phyloP scores from a whole-genome alignment of 768 basidiomycete genomes.

The Chalciporus chontae region DNA sequence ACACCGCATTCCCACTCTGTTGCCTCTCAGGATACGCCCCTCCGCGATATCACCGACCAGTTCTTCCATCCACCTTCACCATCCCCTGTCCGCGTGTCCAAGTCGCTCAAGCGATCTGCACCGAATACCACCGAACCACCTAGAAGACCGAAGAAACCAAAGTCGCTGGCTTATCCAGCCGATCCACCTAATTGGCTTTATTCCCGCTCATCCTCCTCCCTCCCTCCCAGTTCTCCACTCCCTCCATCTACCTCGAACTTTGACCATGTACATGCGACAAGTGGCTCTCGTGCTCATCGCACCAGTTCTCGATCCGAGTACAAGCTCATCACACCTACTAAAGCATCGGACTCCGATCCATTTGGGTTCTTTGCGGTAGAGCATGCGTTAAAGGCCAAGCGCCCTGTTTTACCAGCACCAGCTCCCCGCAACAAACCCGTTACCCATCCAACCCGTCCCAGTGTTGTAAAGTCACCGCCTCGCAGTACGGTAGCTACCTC shows the following conservation, averaged over 20 bases:
- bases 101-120: slow-evolving; percentile 14
- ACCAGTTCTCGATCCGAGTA: slow-evolving; percentile 18
- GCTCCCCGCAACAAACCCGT: slow-evolving; percentile 5
- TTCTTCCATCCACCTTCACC: slow-evolving; percentile 33
- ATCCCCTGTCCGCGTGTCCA: slow-evolving; percentile 26
- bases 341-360: slow-evolving; percentile 42
- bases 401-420: slow-evolving; percentile 18
- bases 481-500: slow-evolving; percentile 17
- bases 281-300: neutral
- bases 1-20: slow-evolving; percentile 24
- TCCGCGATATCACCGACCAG: slow-evolving; percentile 33
- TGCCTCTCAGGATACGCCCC: slow-evolving; percentile 18
- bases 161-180: slow-evolving; percentile 27
- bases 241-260: slow-evolving; percentile 22
- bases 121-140: slow-evolving; percentile 24
- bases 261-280: slow-evolving; percentile 6
- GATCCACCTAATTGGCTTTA: slow-evolving; percentile 31
- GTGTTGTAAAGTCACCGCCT: slow-evolving; percentile 17
- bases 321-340: slow-evolving; percentile 19
- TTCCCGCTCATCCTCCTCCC: slow-evolving; percentile 27
- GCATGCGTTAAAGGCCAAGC: slow-evolving; percentile 44
- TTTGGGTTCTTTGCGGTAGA: slow-evolving; percentile 59
- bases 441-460: slow-evolving; percentile 2
- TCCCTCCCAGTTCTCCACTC: slow-evolving; percentile 33
- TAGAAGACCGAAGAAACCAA: slow-evolving; percentile 32